Percentiles rank a stretch among this genome's conserved stretches.
Conservation (phyloP, 352 stramenopile species). For the Pythium graminicola region DNA sequence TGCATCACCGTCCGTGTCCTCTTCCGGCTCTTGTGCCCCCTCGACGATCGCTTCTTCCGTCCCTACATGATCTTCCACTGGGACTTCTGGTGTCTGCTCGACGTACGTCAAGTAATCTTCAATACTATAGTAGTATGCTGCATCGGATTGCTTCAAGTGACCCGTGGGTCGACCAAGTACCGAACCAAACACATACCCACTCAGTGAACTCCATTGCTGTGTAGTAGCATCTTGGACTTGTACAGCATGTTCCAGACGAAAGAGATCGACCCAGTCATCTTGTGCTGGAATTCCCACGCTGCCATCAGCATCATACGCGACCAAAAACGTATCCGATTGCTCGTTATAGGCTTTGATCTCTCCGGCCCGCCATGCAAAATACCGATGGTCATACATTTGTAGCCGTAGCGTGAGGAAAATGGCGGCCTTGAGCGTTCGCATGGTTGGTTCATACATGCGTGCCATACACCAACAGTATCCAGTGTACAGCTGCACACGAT, state of each 20-base stretch:
- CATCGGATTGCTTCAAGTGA: constrained; percentile 19
- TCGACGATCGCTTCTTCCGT: no score
- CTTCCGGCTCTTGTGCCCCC: constrained; percentile 24
- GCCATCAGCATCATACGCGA: constrained; percentile 39
- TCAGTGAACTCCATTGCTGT: constrained; percentile 59
- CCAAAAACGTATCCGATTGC: constrained; percentile 43
- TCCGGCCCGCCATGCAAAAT: constrained; percentile 43
- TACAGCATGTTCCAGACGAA: constrained; percentile 48
- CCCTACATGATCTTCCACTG: constrained; percentile 2
- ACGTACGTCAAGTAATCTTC: constrained; percentile 63
- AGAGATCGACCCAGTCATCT: constrained; percentile 57
- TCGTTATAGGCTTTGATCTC: constrained; percentile 48
- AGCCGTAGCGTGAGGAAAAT: constrained; percentile 45
- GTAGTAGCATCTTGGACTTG: constrained; percentile 56
- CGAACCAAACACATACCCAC: constrained; percentile 59
- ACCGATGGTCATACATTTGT: constrained; percentile 46
- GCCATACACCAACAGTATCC: constrained; percentile 68
- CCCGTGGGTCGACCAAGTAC: constrained; percentile 33
- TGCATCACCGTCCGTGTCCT: constrained; percentile 24
- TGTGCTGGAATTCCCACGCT: not conserved
- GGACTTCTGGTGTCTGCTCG: constrained; percentile 22
- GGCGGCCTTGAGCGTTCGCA: constrained; percentile 41
- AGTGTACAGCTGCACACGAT: constrained; percentile 65
- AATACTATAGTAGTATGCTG: constrained; percentile 42
- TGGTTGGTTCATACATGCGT: constrained; percentile 49